Evolutionary conservation across 129 eudicot genomes (phyloP).

Genomic region (carrot (Daucus carota)): DNA sequence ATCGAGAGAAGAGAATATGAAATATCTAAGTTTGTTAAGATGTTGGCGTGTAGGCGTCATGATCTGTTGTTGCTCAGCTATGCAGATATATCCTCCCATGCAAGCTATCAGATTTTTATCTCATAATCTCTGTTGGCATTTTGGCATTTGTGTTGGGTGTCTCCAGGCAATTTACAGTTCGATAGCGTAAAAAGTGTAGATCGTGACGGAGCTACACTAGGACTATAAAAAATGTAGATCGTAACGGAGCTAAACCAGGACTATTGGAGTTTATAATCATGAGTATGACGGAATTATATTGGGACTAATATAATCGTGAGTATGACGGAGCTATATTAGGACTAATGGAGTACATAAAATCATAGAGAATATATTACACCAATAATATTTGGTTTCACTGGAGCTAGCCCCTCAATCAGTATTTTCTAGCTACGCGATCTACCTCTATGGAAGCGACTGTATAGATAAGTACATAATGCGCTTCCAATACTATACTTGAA

Average conservation of each 20-base stretch:
- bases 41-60: constrained; percentile 4
- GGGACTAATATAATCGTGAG: no score
- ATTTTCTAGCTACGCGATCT: not conserved
- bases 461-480: not conserved
- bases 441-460: no score
- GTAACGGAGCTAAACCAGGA: not conserved
- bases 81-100: not conserved
- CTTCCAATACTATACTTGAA: not conserved
- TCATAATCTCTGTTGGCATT: not conserved
- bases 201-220: no score
- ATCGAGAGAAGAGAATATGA: constrained; percentile 15
- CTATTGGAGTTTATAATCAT: not conserved
- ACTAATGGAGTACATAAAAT: no score
- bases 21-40: not conserved
- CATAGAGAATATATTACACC: no score
- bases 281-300: no score
- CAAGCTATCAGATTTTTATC: no score
- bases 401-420: not conserved
- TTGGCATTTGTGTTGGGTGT: not conserved
- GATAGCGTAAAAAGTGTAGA: no score
- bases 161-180: no score
- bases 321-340: no score
- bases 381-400: not conserved
- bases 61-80: not conserved
- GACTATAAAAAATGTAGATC: no score